Conservation (phyloP, 2,329 filamentous ascomycete genomes). For the Xylariomycetidae sp. region DNA sequence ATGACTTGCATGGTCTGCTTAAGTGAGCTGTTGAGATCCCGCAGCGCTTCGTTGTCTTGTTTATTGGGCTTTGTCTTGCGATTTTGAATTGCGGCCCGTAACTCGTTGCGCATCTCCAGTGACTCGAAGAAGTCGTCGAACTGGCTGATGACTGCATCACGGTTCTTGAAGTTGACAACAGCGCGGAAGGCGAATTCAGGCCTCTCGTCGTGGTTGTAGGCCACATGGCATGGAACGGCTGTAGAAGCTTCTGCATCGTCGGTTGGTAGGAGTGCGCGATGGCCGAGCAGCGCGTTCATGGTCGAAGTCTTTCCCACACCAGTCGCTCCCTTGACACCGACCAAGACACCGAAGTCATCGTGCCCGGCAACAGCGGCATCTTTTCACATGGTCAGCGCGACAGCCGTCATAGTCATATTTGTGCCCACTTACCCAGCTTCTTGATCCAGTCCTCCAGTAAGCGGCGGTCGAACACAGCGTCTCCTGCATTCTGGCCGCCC, state of each 20-base stretch:
- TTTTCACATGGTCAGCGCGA: neutral
- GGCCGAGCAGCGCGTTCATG: slow-evolving; percentile 18
- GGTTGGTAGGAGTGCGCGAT: slow-evolving; percentile 23
- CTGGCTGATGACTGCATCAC: slow-evolving; percentile 7
- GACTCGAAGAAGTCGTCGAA: slow-evolving; percentile 14
- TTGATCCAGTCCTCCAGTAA: too few relatives aligned
- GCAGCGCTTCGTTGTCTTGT: slow-evolving; percentile 11
- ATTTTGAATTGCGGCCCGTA: neutral
- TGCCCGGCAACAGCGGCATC: slow-evolving; percentile 4
- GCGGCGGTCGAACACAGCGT: too few relatives aligned
- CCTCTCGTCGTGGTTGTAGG: slow-evolving; percentile 18
- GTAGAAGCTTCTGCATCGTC: slow-evolving; percentile 25
- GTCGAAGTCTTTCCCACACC: slow-evolving; percentile 23
- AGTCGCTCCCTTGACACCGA: slow-evolving; percentile 20
- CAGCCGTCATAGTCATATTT: neutral
- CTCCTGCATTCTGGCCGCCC: too few relatives aligned
- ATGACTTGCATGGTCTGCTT: slow-evolving; percentile 16
- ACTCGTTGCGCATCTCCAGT: neutral
- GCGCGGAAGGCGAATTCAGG: slow-evolving; percentile 14
- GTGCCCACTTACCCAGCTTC: too few relatives aligned
- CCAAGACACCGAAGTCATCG: slow-evolving; percentile 10
- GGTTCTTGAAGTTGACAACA: slow-evolving; percentile 15
- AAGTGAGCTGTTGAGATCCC: neutral
- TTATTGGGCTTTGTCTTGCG: slow-evolving; percentile 7
- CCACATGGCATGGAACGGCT: slow-evolving; percentile 18